Percentiles rank a stretch among this genome's conserved stretches.
These are phyloP conservation scores for Tuber brumale DNA, from an alignment of 495 filamentous ascomycete genomes.

Conservation along the genomic window DNA sequence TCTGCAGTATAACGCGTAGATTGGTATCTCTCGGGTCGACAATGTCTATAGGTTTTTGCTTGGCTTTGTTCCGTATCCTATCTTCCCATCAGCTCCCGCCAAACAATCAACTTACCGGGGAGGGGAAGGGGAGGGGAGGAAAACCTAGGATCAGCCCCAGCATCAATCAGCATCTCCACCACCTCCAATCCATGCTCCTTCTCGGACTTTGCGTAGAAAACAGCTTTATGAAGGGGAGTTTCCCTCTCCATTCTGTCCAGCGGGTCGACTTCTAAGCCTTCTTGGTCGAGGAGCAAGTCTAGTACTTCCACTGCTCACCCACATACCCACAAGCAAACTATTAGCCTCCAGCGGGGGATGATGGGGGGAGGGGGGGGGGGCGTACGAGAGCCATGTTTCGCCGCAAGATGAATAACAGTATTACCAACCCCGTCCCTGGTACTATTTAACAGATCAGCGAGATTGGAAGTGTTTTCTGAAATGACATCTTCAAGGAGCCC, in stretches of 20 bases:
- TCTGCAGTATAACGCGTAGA: constrained; percentile 61
- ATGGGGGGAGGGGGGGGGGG: constrained; percentile 20
- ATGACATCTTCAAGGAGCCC: constrained; percentile 58
- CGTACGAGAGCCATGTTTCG: constrained; percentile 76
- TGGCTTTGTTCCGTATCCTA: constrained; percentile 63
- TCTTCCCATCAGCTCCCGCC: constrained; percentile 11
- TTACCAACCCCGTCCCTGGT: constrained; percentile 80
- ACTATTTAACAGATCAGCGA: constrained; percentile 70
- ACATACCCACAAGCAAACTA: constrained; percentile 2
- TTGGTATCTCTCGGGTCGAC: constrained; percentile 65
- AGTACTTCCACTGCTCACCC: constrained; percentile 67
- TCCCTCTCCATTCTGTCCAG: constrained; percentile 72
- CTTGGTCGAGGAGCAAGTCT: constrained; percentile 87
- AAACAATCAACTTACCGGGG: constrained; percentile 8
- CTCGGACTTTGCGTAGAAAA: constrained; percentile 74
- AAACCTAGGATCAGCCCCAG: constrained; percentile 68
- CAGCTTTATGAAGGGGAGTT: constrained; percentile 82
- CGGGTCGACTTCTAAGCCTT: constrained; percentile 90
- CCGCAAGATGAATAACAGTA: constrained; percentile 82
- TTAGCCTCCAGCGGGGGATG: constrained; percentile 10
- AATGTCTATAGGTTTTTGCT: constrained; percentile 61
- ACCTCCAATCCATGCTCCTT: constrained; percentile 59
- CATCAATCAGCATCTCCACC: constrained; percentile 87
- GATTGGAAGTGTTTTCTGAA: constrained; percentile 50
- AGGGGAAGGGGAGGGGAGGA: constrained; percentile 33